Conservation (phyloP, 192 early-diverging fungal genomes). For the Podila epicladia region DNA sequence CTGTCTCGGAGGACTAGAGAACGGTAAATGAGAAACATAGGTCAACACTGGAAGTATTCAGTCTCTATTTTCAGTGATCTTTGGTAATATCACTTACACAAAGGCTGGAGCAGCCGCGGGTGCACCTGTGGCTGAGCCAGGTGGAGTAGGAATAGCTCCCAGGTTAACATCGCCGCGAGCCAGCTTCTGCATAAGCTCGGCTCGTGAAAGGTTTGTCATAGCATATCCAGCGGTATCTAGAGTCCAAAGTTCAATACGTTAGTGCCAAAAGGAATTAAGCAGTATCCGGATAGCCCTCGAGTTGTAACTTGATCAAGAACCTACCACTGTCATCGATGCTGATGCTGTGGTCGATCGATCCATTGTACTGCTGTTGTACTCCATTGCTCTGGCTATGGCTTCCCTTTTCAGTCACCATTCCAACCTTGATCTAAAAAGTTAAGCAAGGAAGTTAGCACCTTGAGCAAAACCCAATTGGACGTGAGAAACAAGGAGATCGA, state of each 20-base stretch:
- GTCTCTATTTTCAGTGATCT: neutral
- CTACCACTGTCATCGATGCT: slow-evolving; percentile 52
- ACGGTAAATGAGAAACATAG: slow-evolving; percentile 6
- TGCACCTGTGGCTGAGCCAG: slow-evolving; percentile 20
- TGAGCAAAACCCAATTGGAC: too few species aligned
- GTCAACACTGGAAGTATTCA: neutral
- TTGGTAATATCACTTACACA: slow-evolving; percentile 15
- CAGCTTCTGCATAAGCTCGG: slow-evolving; percentile 86
- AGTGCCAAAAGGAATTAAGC: neutral
- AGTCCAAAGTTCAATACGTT: neutral
- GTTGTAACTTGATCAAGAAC: neutral
- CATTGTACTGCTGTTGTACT: slow-evolving; percentile 59
- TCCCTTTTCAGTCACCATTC: slow-evolving; percentile 75
- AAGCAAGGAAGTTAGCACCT: too few species aligned
- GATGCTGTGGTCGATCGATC: slow-evolving; percentile 51
- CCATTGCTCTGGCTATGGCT: slow-evolving; percentile 43
- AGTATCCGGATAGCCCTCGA: neutral
- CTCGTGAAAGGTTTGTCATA: slow-evolving; percentile 74
- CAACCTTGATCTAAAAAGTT: slow-evolving; percentile 74
- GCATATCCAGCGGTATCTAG: slow-evolving; percentile 69
- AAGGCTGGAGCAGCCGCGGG: slow-evolving; percentile 25
- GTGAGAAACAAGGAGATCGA: neutral
- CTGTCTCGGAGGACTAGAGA: slow-evolving; percentile 49
- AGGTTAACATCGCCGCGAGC: slow-evolving; percentile 63
- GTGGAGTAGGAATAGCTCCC: slow-evolving; percentile 37